Conservation (phyloP, 768 basidiomycete genomes). For the Serendipita sp. region DNA sequence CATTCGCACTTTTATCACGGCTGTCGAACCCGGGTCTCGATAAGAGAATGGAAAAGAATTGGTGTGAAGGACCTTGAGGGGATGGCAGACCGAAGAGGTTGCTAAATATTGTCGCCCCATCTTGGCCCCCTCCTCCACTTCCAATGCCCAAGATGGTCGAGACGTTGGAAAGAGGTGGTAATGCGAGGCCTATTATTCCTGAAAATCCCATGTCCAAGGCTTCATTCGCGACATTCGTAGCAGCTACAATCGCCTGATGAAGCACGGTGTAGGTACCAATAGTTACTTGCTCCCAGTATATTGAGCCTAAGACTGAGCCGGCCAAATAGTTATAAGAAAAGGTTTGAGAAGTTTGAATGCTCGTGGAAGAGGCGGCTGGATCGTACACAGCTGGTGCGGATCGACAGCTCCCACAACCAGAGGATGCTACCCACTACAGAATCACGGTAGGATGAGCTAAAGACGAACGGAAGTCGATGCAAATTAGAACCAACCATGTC, state of each 20-base stretch:
- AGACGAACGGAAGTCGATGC: slow-evolving; percentile 6
- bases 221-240: slow-evolving; percentile 35
- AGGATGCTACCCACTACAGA: slow-evolving; percentile 56
- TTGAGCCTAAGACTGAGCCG: slow-evolving; percentile 33
- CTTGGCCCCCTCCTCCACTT: slow-evolving; percentile 30
- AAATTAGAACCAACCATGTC: slow-evolving; percentile 39
- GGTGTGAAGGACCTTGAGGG: slow-evolving; percentile 27
- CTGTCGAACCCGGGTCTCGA: neutral
- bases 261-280: slow-evolving; percentile 48
- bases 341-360: slow-evolving; percentile 25
- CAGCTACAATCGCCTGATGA: slow-evolving; percentile 56
- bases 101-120: slow-evolving; percentile 51
- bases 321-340: slow-evolving; percentile 29
- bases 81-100: slow-evolving; percentile 54
- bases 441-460: neutral
- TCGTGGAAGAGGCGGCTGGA: slow-evolving; percentile 16
- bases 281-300: slow-evolving; percentile 51
- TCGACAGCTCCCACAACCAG: slow-evolving; percentile 35
- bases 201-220: slow-evolving; percentile 38
- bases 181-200: slow-evolving; percentile 61
- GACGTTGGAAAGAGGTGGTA: slow-evolving; percentile 58
- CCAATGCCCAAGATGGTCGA: slow-evolving; percentile 32
- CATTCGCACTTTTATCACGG: neutral
- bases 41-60: neutral
- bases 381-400: slow-evolving; percentile 1